These are phyloP conservation scores for Allium cepa DNA, from an alignment of 106 monocot species.

Conservation along the genomic window DNA sequence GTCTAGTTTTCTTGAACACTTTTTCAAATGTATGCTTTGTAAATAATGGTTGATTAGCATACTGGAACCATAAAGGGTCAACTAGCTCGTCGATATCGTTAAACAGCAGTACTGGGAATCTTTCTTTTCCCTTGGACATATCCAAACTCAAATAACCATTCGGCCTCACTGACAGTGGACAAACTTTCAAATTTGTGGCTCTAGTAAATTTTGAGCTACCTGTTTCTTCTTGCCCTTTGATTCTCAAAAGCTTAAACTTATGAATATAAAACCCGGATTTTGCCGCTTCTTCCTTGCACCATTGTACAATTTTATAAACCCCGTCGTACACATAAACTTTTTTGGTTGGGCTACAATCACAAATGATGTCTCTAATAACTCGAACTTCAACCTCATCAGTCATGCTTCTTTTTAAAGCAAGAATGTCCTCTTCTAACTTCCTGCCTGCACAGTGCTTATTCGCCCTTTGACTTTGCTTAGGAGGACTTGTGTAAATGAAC, in stretches of 20 bases:
- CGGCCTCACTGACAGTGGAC: conserved; percentile 10
- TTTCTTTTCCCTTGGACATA: conserved; percentile 39
- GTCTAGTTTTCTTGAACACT: not conserved
- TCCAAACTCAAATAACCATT: conserved; percentile 36
- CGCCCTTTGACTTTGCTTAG: conserved; percentile 6
- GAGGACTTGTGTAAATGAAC: conserved; percentile 48
- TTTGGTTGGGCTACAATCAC: conserved; percentile 4
- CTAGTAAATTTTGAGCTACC: conserved; percentile 10
- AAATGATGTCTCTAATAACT: conserved; percentile 19
- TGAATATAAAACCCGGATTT: conserved; percentile 29
- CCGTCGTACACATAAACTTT: conserved; percentile 42
- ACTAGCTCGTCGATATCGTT: conserved; percentile 47
- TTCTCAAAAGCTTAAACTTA: conserved; percentile 29
- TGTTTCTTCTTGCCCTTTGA: conserved; percentile 22
- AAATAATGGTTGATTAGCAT: conserved; percentile 23
- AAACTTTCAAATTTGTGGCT: conserved; percentile 32
- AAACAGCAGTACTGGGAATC: conserved; percentile 29
- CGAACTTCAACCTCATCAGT: conserved; percentile 33
- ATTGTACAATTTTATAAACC: conserved; percentile 24
- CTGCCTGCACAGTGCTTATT: conserved; percentile 5
- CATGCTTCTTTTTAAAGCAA: conserved; percentile 42
- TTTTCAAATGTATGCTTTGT: not conserved
- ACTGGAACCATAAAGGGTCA: conserved; percentile 38
- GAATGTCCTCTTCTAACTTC: conserved; percentile 53
- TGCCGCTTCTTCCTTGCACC: conserved; percentile 3